A percentile compares a stretch with the other conserved stretches of the same genome.
These are phyloP conservation scores for Pythium dissimile DNA, from an alignment of 352 stramenopile genomes.

Conservation along the genomic window DNA sequence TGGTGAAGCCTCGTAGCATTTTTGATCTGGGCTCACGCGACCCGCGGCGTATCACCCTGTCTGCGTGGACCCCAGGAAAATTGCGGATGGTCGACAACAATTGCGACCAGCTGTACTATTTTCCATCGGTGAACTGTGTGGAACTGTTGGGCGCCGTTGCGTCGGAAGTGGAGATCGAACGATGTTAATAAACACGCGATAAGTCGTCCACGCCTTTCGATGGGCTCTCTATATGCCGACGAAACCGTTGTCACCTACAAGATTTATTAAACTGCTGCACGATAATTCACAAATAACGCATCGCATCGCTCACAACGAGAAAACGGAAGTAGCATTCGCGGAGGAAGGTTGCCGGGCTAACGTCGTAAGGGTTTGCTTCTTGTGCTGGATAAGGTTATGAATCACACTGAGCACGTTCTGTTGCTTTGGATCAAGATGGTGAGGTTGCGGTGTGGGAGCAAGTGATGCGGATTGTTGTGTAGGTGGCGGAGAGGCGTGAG, in stretches of 20 bases:
- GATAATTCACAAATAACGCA: too few relatives aligned
- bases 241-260: too few relatives aligned
- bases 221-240: too few relatives aligned
- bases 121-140: conserved; percentile 74
- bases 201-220: too few relatives aligned
- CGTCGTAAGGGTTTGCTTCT: conserved; percentile 60
- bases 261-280: too few relatives aligned
- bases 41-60: conserved; percentile 11
- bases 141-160: conserved; percentile 57
- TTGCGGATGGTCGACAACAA: conserved; percentile 46
- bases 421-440: conserved; percentile 52
- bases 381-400: conserved; percentile 78
- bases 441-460: neutral
- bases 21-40: conserved; percentile 17
- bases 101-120: conserved; percentile 63
- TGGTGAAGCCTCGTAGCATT: conserved; percentile 12
- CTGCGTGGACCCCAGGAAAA: conserved; percentile 34
- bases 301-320: conserved; percentile 14
- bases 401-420: conserved; percentile 66
- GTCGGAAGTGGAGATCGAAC: conserved; percentile 46
- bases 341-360: conserved; percentile 32
- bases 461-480: neutral
- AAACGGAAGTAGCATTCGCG: conserved; percentile 19
- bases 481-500: too few relatives aligned
- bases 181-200: conserved; percentile 2